Conservation (phyloP, 2,329 filamentous ascomycete species). For the Scedosporium aurantiacum region DNA sequence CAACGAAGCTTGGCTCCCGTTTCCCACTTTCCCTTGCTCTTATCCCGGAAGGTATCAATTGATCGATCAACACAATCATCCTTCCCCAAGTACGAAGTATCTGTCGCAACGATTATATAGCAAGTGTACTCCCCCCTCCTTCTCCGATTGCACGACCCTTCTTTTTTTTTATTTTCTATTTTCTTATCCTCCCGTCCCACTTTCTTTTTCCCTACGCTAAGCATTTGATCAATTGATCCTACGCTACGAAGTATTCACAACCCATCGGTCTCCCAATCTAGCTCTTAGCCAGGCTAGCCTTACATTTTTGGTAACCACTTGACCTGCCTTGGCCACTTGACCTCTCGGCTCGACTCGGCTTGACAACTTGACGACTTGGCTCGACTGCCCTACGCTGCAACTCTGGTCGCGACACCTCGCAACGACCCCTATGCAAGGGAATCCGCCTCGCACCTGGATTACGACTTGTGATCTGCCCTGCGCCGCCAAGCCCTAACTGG, state of each 20-base stretch:
- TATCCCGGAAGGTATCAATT: not conserved
- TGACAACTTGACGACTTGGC: too few species aligned
- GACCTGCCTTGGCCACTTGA: too few species aligned
- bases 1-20: too few species aligned
- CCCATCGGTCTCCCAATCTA: not conserved
- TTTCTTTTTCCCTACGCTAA: not conserved
- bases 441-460: not conserved
- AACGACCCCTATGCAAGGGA: not conserved
- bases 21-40: too few species aligned
- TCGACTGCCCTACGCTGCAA: too few species aligned
- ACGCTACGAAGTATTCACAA: constrained; percentile 1
- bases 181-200: not conserved
- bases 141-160: not conserved
- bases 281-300: not conserved
- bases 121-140: constrained; percentile 4
- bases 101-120: constrained; percentile 3
- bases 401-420: not conserved
- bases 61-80: not conserved
- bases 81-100: not conserved
- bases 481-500: not conserved
- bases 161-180: too few species aligned
- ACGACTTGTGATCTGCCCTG: too few species aligned
- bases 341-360: too few species aligned
- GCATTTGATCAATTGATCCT: not conserved
- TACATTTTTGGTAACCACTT: too few species aligned